Percentiles rank a stretch among this genome's conserved stretches.
These are phyloP conservation scores for Pascua guehoae DNA, from an alignment of 1,284 basidiomycete species.

Conservation along the genomic window DNA sequence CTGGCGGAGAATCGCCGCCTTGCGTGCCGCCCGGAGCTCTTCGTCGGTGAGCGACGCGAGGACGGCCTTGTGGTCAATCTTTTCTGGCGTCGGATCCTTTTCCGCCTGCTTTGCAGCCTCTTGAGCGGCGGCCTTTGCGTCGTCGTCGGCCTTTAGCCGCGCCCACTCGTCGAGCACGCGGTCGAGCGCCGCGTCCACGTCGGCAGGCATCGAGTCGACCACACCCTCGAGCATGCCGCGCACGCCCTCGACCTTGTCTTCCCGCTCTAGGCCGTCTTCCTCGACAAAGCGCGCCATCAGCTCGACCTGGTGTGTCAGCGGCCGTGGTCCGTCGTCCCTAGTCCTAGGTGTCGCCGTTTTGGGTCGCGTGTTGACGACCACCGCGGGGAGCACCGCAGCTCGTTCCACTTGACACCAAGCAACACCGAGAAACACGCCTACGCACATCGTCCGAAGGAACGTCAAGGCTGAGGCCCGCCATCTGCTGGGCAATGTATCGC, in stretches of 20 bases:
- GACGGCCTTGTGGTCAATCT: conserved; percentile 21
- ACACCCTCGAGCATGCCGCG: conserved; percentile 47
- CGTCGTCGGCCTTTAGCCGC: conserved; percentile 18
- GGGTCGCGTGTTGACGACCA: not conserved
- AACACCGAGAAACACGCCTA: not conserved
- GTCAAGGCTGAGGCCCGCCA: conserved; percentile 28
- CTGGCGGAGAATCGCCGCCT: conserved; percentile 39
- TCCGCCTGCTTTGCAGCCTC: conserved; percentile 7
- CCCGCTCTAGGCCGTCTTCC: conserved; percentile 46
- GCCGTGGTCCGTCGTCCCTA: too few relatives aligned
- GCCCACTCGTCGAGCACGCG: conserved; percentile 36
- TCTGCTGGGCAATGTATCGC: conserved; percentile 33
- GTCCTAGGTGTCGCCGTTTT: not conserved
- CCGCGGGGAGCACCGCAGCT: too few relatives aligned
- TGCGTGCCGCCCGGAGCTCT: conserved; percentile 39
- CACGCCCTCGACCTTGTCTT: conserved; percentile 49
- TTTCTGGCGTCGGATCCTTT: conserved; percentile 2
- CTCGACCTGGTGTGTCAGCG: conserved; percentile 31
- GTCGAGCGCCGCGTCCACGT: conserved; percentile 32
- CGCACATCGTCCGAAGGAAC: conserved; percentile 44
- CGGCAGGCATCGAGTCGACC: conserved; percentile 31
- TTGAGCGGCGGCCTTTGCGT: conserved; percentile 16
- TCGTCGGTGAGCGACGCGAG: conserved; percentile 39
- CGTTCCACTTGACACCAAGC: too few relatives aligned
- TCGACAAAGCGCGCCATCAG: conserved; percentile 49